Base-by-base conservation (phyloP, 257 asterid genomes). In the Solanum sejunctum region DNA sequence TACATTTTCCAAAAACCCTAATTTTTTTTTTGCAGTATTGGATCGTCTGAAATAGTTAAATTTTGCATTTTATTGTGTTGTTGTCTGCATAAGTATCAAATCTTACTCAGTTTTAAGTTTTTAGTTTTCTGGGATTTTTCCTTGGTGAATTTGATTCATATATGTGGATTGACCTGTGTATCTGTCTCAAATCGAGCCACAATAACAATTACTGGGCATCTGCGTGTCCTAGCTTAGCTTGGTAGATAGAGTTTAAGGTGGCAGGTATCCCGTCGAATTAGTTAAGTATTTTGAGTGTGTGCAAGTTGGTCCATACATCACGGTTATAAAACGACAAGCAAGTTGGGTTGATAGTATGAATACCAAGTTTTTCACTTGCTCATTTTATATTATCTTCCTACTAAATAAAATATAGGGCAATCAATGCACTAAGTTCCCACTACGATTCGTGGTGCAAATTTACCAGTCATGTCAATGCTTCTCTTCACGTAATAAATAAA, bases 1-100 rank as follows among this genome's bases (percentile, higher is more conserved):
- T 96, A 91, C 41, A 16, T 77, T 83, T 69, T 67, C 6, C 13
- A 41, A 49, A 12, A 71, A 12, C 83, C 80, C 56, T 32, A 79
- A 15, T 9, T 82, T 56, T 28, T 18, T 18, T 23, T 80, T 69
- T 16, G 51, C 51, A 15, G 54, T 15, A 8, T 15, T 45, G 28
- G 73, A 12, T 17, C 15, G 18, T 43, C 55, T 45, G 32, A 64
- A 23, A 64, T 83, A 7, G 73, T 47, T 83, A 12, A 66, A 7
- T 23, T 32, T 28, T 63, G 67, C 32, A 16, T 69, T 52, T 67
- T 15, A 69, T 12, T 51, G 20, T 70, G 47, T 45, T 56, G 10
- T 55, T 52, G 36, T 36, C 2, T 77, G 20, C 20, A 17, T n/a
- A 4, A 32, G 17, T 75, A 9, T 75, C 5, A 0, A 75, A 75